These are phyloP conservation scores for Rhytidhysteron rufulum DNA, from an alignment of 2,329 filamentous ascomycete species.

Conservation along the genomic window DNA sequence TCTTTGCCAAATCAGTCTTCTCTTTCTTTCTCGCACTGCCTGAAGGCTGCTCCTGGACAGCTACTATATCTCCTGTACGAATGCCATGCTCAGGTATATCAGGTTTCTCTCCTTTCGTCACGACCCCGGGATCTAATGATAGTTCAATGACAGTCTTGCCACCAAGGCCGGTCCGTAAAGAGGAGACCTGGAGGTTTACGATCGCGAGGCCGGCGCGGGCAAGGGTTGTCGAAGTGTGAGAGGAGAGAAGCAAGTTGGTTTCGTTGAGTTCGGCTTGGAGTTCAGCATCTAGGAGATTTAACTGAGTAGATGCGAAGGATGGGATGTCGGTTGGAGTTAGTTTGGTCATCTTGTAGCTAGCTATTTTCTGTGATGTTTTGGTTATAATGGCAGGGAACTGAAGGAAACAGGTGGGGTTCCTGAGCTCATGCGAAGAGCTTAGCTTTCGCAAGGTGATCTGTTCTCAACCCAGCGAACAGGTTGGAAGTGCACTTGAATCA, in stretches of 20 bases:
- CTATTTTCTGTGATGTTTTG: no score
- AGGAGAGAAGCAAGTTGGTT: constrained; percentile 63
- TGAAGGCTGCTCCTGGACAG: constrained; percentile 69
- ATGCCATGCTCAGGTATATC: constrained; percentile 73
- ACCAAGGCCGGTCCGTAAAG: constrained; percentile 82
- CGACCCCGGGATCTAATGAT: constrained; percentile 64
- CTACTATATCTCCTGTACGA: constrained; percentile 72
- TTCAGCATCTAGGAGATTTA: constrained; percentile 66
- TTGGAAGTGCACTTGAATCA: no score
- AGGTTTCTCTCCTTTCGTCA: constrained; percentile 39
- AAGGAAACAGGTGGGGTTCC: no score
- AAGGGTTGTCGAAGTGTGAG: constrained; percentile 64
- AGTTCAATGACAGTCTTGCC: constrained; percentile 90
- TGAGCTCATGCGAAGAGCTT: no score
- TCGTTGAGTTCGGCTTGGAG: constrained; percentile 69
- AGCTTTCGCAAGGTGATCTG: no score
- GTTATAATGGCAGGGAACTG: no score
- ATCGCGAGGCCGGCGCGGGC: constrained; percentile 76
- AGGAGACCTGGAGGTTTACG: constrained; percentile 68
- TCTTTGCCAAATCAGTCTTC: constrained; percentile 65
- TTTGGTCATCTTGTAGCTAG: background rate
- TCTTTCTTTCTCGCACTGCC: constrained; percentile 69
- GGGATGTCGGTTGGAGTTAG: constrained; percentile 51
- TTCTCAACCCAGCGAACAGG: no score
- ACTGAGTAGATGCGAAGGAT: constrained; percentile 67